Base-by-base conservation (phyloP, 306 rosid genomes). In the Citrullus mucosospermus region DNA sequence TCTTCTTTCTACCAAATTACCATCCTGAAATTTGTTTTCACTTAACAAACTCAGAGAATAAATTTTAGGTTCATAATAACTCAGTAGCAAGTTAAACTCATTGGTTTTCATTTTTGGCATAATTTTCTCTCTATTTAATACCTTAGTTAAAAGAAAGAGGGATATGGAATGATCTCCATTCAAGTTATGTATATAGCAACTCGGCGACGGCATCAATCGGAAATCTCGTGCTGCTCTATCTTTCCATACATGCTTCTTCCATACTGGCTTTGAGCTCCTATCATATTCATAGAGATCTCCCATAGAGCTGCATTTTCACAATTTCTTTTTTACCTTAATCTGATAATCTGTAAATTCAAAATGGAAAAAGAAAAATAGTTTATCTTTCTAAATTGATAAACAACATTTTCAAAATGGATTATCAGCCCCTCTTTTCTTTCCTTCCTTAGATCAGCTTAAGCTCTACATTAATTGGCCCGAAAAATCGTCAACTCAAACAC, bases 251-350 rank as follows among this genome's bases (percentile, higher is more conserved):
- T 94, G 97, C 79, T 80, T 94, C 89, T 90, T 94, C 97, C 98
- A 94, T 39, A 87, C 85, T 3, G 98, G 98, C 87, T 88, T 94
- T 67, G 98, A 88, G 84, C 84, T 85, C 77, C 85, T 78, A 79
- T 94, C 91, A 77, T 88, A 88, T 80, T 94, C 98, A 78, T 92
- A 94, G 81, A 94, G 97, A 80, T 87, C 93, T 61, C 98, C 98
- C 3, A 82, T 78, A 82, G 97, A 94, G 82, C 98, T 92, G 89
- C 87, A 86, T 66, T 78, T 46, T 44, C 53, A 79, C 61, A 79
- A 39, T 72, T 67, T 36, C 72, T 72, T 82, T 67, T 73, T 60
- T 55, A 20, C 63, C 34, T 51, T 74, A 74, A 75, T 60, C 54
- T 79, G 76, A 76, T 39, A 78, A 72, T 75, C 66, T 74, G 60